phyloP scores from a whole-genome alignment of 331 rosid species.

The Phaseolus coccineus region DNA sequence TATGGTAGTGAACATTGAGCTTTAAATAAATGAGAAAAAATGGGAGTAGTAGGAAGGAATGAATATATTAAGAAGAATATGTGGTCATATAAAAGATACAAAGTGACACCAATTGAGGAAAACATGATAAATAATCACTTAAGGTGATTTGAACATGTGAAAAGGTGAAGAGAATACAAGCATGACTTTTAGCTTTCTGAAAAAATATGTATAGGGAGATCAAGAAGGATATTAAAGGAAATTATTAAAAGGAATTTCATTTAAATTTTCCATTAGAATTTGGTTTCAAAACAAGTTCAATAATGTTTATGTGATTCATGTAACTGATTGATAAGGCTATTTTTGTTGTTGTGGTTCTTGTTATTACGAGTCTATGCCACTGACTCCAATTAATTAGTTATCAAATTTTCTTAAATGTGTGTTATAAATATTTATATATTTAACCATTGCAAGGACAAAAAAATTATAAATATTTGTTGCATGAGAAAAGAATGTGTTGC shows the following conservation, averaged over 20 bases:
- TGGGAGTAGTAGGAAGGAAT: not conserved
- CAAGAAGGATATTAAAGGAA: not conserved
- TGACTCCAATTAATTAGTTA: not conserved
- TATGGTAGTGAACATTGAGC: not conserved
- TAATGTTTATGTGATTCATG: not conserved
- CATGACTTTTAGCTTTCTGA: not conserved
- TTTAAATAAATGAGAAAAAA: not conserved
- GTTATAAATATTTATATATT: not conserved
- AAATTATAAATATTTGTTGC: not conserved
- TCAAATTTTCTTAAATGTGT: not conserved
- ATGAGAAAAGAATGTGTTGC: constrained; percentile 33
- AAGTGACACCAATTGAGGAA: not conserved
- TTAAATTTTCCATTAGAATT: not conserved
- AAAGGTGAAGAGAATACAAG: not conserved
- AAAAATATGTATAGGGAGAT: not conserved
- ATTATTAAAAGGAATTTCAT: not conserved
- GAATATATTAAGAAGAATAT: not conserved
- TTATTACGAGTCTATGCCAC: constrained; percentile 1
- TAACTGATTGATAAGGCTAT: not conserved
- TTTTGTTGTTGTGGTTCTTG: not conserved
- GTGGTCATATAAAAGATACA: not conserved
- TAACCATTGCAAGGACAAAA: constrained; percentile 29
- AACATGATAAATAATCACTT: not conserved
- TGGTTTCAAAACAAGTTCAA: not conserved
- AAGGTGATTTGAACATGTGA: not conserved